These are phyloP conservation scores for Stagonosporopsis tanaceti DNA, from an alignment of 2,329 filamentous ascomycete species.

Conservation along the genomic window DNA sequence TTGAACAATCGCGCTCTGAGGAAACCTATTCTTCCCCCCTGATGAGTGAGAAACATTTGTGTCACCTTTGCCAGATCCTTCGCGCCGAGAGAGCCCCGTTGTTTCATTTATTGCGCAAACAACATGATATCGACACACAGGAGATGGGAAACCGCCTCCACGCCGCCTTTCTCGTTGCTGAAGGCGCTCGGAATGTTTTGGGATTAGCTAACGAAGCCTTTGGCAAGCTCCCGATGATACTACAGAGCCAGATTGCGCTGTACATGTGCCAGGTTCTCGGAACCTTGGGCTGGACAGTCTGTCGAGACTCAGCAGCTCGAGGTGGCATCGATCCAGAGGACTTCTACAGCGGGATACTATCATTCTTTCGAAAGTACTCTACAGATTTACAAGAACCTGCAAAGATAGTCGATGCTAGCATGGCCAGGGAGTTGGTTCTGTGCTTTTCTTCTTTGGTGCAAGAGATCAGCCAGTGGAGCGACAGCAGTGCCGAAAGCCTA, in stretches of 20 bases:
- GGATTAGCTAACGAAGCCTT: constrained; percentile 32
- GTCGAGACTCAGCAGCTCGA: constrained; percentile 16
- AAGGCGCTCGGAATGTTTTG: constrained; percentile 39
- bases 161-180: constrained; percentile 33
- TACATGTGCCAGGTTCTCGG: constrained; percentile 30
- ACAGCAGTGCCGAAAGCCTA: constrained; percentile 32
- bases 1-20: constrained; percentile 27
- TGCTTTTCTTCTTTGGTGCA: constrained; percentile 32
- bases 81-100: constrained; percentile 33
- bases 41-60: constrained; percentile 42
- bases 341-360: constrained; percentile 31
- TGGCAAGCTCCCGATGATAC: constrained; percentile 25
- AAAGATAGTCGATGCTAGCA: constrained; percentile 35
- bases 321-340: constrained; percentile 26
- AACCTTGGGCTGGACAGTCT: constrained; percentile 35
- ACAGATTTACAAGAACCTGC: constrained; percentile 38
- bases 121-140: constrained; percentile 33
- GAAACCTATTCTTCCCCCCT: constrained; percentile 29
- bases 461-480: constrained; percentile 41
- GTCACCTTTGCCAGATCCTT: constrained; percentile 33
- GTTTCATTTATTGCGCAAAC: constrained; percentile 40
- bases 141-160: constrained; percentile 32
- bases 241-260: constrained; percentile 30
- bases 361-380: constrained; percentile 41
- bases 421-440: constrained; percentile 37